These are phyloP conservation scores for Cutaneotrichosporon sp. DNA, from an alignment of 1,284 basidiomycete species.

Conservation along the genomic window DNA sequence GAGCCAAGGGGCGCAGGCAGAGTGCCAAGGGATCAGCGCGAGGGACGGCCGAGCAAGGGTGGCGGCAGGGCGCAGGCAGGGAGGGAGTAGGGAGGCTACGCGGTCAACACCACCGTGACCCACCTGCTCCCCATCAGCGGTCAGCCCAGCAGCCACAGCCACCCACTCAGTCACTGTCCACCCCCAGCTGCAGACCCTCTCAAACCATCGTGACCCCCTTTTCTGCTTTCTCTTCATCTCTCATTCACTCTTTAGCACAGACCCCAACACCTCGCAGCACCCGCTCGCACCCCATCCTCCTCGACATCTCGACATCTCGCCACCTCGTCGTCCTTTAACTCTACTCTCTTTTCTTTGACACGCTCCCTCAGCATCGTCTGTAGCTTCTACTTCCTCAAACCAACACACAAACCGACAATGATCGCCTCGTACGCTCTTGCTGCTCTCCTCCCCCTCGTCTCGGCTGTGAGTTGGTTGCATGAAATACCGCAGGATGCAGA, in stretches of 20 bases:
- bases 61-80: no score
- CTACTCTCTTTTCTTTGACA: conserved; percentile 12
- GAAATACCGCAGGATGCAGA: no score
- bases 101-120: no score
- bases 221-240: conserved; percentile 1
- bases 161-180: no score
- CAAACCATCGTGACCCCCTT: not conserved
- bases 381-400: not conserved
- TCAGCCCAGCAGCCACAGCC: no score
- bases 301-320: conserved; percentile 4
- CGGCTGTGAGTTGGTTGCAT: conserved; percentile 25
- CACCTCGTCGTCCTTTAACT: conserved; percentile 8
- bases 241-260: conserved; percentile 5
- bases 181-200: no score
- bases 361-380: conserved; percentile 6
- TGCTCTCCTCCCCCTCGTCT: conserved; percentile 20
- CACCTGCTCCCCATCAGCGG: no score
- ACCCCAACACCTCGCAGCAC: not conserved
- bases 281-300: not conserved
- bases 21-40: no score
- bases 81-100: no score
- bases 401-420: conserved; percentile 6
- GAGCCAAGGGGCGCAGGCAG: no score
- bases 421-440: conserved; percentile 18
- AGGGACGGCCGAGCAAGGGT: no score